Conservation (phyloP, 768 basidiomycete species). For the Agrocybe praecox region DNA sequence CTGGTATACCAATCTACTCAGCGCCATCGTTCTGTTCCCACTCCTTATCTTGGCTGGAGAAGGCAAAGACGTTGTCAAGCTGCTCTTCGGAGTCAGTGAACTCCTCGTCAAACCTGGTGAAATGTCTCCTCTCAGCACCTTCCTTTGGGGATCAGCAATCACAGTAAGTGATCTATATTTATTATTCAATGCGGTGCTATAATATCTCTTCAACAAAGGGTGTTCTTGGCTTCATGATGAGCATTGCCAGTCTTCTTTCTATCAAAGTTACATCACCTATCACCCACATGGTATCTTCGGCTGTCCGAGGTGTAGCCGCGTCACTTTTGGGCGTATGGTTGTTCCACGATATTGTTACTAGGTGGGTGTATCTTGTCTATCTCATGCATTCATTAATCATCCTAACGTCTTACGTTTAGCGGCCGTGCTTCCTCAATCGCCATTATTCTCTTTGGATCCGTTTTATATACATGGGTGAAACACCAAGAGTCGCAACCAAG, state of each 20-base stretch:
- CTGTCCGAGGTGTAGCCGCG: conserved; percentile 93
- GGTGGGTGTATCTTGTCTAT: conserved; percentile 44
- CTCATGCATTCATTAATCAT: not conserved
- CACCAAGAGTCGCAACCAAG: conserved; percentile 62
- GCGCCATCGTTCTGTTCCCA: conserved; percentile 72
- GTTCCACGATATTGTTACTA: conserved; percentile 80
- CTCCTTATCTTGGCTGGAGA: conserved; percentile 79
- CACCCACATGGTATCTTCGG: conserved; percentile 96
- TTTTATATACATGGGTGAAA: conserved; percentile 90
- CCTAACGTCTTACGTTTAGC: conserved; percentile 35
- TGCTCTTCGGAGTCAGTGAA: conserved; percentile 55
- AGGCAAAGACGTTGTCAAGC: conserved; percentile 56
- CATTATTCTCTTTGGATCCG: conserved; percentile 79
- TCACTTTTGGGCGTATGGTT: conserved; percentile 81
- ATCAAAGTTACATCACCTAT: conserved; percentile 98
- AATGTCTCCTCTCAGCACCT: conserved; percentile 57
- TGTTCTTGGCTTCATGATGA: conserved; percentile 90
- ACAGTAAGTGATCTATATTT: conserved; percentile 55
- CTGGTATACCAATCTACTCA: conserved; percentile 91
- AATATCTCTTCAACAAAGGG: conserved; percentile 53
- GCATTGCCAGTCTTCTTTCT: conserved; percentile 87
- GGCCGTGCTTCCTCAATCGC: conserved; percentile 82
- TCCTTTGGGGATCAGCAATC: conserved; percentile 77
- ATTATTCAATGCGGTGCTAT: not conserved
- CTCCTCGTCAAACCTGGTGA: conserved; percentile 36